Conservation (phyloP, 768 basidiomycete genomes). For the Mycena olivaceomarginata region DNA sequence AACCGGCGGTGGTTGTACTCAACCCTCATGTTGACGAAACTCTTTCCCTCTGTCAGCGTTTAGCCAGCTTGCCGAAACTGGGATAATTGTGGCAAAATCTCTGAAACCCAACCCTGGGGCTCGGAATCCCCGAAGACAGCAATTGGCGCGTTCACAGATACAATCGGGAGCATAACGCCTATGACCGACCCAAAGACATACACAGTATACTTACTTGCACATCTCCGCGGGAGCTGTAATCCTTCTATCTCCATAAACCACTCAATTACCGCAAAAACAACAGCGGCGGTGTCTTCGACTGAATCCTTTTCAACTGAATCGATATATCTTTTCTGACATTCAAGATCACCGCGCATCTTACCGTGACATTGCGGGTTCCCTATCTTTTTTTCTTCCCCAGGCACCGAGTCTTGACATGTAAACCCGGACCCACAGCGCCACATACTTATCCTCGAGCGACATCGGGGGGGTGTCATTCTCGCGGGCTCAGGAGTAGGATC, state of each 20-base stretch:
- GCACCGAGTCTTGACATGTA: neutral
- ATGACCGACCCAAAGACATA: neutral
- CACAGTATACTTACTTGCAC: neutral
- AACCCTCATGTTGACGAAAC: neutral
- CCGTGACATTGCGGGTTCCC: neutral
- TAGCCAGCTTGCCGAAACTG: neutral
- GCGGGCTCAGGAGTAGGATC: neutral
- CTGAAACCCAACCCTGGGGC: neutral
- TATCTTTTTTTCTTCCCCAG: neutral
- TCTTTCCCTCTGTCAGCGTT: neutral
- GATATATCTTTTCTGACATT: neutral
- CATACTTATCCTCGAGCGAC: neutral
- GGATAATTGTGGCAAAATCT: neutral
- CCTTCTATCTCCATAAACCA: neutral
- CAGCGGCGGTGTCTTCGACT: neutral
- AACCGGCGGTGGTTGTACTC: too few species aligned
- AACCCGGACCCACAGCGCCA: constrained; percentile 10
- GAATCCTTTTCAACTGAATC: constrained; percentile 17
- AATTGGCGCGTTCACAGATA: neutral
- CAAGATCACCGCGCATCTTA: constrained; percentile 10
- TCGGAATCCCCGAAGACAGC: neutral
- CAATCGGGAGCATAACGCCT: constrained; percentile 9
- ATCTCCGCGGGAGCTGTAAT: neutral
- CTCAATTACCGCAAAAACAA: neutral
- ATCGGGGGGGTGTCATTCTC: constrained; percentile 1